Evolutionary conservation across 2,329 filamentous ascomycete genomes (phyloP), one percentile per base, ranked within the genome.

Genomic region (Colletotrichum sp.): DNA sequence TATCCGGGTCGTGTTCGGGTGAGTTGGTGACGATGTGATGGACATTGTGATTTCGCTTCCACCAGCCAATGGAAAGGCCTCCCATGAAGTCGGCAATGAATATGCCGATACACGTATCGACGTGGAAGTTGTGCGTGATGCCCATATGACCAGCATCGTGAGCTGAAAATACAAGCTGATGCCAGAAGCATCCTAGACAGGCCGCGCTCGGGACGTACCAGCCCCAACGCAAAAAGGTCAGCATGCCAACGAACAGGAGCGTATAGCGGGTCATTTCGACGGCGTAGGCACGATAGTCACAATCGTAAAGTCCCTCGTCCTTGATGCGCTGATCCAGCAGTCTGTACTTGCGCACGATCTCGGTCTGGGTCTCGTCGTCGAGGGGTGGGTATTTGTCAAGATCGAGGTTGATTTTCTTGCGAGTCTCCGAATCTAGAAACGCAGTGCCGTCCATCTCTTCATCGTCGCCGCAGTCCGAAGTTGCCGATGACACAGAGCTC

Each of bases 131-230:
- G 85, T 99, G 96, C 3, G 97, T 99, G 80, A 99, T 98, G 79
- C 95, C 97, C 94, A 98, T 98, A 85, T 99, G 97, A 8, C 95
- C 96, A 67, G 96, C 95, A 88, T 99, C 97, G 84, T 99, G 97
- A 76, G 95, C 97, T 2, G 94, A 93, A 82, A 99, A 99, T 68
- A 96, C 94, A 32, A 99, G 90, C 83, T 99, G 97, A 82, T 99
- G 97, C 96, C 97, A 99, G 81, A 98, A 90, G 77, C 91, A 89
- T 24, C 96, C 97, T 4, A 99, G 88, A 79, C 93, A 95, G 65
- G 95, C 83, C 2, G 92, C 96, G 72, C 95, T 95, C 4, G 90
- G 86, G 64, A 86, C 88, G 81, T 95, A 96, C 91, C 93, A 95
- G 44, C 89, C 89, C 81, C 87, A 87, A 18, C 85, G 89, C 24